Base-by-base conservation (phyloP, 306 rosid species). In the Trichosanthes truncata region DNA sequence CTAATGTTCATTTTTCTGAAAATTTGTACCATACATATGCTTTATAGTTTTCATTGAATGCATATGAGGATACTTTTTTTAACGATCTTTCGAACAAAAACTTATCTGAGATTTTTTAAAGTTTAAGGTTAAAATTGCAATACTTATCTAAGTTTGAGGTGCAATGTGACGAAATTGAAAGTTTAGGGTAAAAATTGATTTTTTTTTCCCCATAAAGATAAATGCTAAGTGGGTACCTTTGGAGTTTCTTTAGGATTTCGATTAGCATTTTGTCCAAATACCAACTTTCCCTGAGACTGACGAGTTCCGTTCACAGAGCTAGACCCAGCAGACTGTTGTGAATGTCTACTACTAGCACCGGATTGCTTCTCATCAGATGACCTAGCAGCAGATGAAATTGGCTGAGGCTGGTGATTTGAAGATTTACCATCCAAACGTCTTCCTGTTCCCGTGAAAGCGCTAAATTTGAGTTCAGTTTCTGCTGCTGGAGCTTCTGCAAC, bases 381-480 rank as follows among this genome's bases (percentile, higher is more conserved):
- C 23, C 84, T 87, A 8, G 89, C 85, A 13, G 87, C 85, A 13
- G 87, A 87, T 74, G 91, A 80, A 80, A 79, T 81, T 31, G 90
- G 86, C 77, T 87, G 76, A 63, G 92, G 89, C 79, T 91, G 74
- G 75, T 81, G 81, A 17, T 49, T 89, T 82, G 85, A 84, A 60
- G 97, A 89, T 81, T 90, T 95, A 79, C 99, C 99, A 57, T 93
- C 99, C 90, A 93, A 93, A 79, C 99, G 97, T 82, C 97, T 93
- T 36, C 91, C 99, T 38, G 89, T 15, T 77, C 99, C 99, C 46
- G 94, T 78, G 85, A 95, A 95, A 73, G 99, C 93, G 75, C 87
- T 93, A 84, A 95, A 95, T 81, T 93, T 93, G 31, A 92, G 94
- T 80, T 93, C 97, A 20, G 81, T 45, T 74, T 74, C 36, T 81